Percentiles rank a stretch among this genome's conserved stretches.
Conservation (phyloP, 2,329 filamentous ascomycete species). For the Nothophaeocryptopus gaeumannii region DNA sequence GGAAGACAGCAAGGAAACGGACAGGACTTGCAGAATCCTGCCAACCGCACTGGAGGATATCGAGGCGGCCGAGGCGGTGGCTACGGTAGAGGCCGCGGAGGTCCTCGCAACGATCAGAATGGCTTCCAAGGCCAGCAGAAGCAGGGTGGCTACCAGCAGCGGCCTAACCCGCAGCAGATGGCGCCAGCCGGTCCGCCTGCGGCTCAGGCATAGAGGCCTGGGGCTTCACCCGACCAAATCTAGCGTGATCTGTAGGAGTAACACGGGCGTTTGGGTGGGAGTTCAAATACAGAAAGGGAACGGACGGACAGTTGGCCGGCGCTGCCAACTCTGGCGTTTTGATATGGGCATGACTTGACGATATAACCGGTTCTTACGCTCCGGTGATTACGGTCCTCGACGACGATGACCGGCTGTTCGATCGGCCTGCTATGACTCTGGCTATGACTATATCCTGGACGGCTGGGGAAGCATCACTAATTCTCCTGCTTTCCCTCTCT, state of each 20-base stretch:
- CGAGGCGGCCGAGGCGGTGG: constrained; percentile 34
- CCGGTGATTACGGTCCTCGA: constrained; percentile 24
- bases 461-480: no score
- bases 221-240: constrained; percentile 15
- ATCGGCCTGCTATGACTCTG: constrained; percentile 16
- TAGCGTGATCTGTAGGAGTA: constrained; percentile 27
- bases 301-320: constrained; percentile 27
- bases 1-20: constrained; percentile 36
- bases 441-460: constrained; percentile 11
- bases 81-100: constrained; percentile 31
- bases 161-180: constrained; percentile 30
- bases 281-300: constrained; percentile 17
- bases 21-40: constrained; percentile 35
- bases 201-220: constrained; percentile 29
- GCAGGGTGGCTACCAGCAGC: constrained; percentile 32
- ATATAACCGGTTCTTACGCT: constrained; percentile 31
- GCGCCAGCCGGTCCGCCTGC: constrained; percentile 29
- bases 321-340: constrained; percentile 26
- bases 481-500: no score
- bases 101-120: constrained; percentile 33
- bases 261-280: constrained; percentile 21
- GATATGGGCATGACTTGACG: constrained; percentile 29
- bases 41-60: constrained; percentile 32
- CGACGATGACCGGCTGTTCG: constrained; percentile 18
- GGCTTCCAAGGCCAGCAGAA: constrained; percentile 32